Base-by-base conservation (phyloP, 1,284 basidiomycete genomes). In the Papiliotrema fonsecae region DNA sequence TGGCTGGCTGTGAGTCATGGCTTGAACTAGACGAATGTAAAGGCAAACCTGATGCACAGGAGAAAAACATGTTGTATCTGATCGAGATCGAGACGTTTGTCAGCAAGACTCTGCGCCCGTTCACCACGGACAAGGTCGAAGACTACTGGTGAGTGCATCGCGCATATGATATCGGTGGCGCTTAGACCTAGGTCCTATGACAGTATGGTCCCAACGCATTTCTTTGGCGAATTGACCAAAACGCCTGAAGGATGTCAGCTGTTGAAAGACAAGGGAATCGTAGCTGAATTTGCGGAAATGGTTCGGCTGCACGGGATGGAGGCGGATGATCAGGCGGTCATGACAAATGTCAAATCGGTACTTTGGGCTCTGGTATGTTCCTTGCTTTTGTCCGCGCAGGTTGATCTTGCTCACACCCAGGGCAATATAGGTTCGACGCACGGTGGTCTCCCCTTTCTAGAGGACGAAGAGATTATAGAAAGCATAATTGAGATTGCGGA, bases 151-250 rank as follows among this genome's bases (percentile, higher is more conserved):
- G 16, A 43, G 58, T 51, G 16, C 24, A 11, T n/a, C n/a, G n/a
- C 18, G 11, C 26, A 14, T 18, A 25, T 14, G 19, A 46, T 14
- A 13, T 5, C 37, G 24, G 18, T 19, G 22, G 14, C 31, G 30
- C 43, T 46, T 16, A 50, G 19, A 21, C 26, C 2, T 35, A 65
- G 64, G 56, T 49, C 79, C n/a, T 89, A 88, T 55, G 90, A 94
- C 48, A 87, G 87, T 13, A 83, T 85, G 2, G 86, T 91, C 1
- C 96, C 96, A 1, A 84, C 87, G 4, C 94, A 99, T 69, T 97
- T 99, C 73, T 96, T 97, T 61, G 93, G 94, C 21, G 92, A 97
- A 69, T 87, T 98, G 78, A 86, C 90, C 38, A 97, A 97, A 70
- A 98, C 96, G 1, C 85, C 87, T 43, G 84, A 93, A 47, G 96